A percentile compares a stretch with the other conserved stretches of the same genome.
Conservation (phyloP, 495 filamentous ascomycete species). For the Letharia lupina region DNA sequence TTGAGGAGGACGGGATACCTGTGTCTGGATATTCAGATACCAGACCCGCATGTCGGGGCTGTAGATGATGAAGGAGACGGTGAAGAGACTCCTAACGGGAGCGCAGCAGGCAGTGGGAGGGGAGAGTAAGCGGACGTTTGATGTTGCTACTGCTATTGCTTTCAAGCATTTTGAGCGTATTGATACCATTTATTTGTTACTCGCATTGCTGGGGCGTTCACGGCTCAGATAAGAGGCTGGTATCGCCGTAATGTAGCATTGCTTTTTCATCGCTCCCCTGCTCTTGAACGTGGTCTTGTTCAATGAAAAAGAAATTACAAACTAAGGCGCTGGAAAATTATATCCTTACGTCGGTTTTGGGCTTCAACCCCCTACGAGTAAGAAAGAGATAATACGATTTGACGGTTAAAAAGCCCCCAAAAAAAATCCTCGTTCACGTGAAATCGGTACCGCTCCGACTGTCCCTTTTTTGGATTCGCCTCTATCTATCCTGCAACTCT, state of each 20-base stretch:
- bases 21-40: slow-evolving; percentile 81
- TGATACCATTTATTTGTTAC: slow-evolving; percentile 1
- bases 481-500: no score
- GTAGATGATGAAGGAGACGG: slow-evolving; percentile 26
- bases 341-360: no score
- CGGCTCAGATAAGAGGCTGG: not conserved
- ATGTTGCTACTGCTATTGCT: not conserved
- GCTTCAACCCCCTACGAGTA: no score
- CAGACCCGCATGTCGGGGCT: slow-evolving; percentile 62
- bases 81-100: slow-evolving; percentile 3
- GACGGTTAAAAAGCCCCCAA: not conserved
- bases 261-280: not conserved
- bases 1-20: slow-evolving; percentile 80
- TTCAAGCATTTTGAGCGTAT: slow-evolving; percentile 13
- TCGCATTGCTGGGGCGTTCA: slow-evolving; percentile 3
- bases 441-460: no score
- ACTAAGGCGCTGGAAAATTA: no score
- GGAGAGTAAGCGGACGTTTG: not conserved
- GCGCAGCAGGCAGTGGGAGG: not conserved
- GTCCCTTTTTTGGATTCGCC: no score
- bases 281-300: not conserved
- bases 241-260: not conserved
- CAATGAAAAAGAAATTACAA: not conserved
- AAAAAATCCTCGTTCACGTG: not conserved
- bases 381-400: no score